Evolutionary conservation across 805 yeast species (phyloP), one percentile per base, ranked within the genome.

Genomic region (Alloascoidea africana): DNA sequence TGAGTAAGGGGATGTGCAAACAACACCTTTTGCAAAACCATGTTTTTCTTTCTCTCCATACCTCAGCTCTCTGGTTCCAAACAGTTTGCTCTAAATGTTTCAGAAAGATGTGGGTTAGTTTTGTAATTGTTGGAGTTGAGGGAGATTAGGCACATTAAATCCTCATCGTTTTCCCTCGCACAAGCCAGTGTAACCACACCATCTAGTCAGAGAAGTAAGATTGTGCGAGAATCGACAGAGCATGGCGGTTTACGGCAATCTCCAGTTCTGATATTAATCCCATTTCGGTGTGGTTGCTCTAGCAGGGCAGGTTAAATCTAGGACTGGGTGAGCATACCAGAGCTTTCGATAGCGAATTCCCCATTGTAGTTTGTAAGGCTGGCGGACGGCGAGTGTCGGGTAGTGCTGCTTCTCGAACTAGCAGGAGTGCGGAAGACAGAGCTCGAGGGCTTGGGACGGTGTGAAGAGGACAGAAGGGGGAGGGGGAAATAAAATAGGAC

Each of bases 1-100:
- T 8, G n/a, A 6, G 8, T 34, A 8, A 34, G 34, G 11, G 8
- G 15, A 8, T 8, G 13, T 6, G 6, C 11, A 32, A 17, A 23
- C 14, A 13, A 4, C 35, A 40, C n/a, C 27, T 39, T 38, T 39
- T 36, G 42, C 30, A 8, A 32, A n/a, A 6, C 18, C 32, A 37
- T 4, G 13, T 17, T 13, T 27, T 14, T 19, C 36, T n/a, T 36
- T 35, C 15, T 38, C 15, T 38, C 37, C 52, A 11, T 34, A 50
- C 58, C 62, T 51, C 65, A 70, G 67, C 48, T 70, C 76, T 32
- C 67, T 61, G 40, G 66, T 62, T 33, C 76, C 75, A 49, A 70
- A 69, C 36, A 68, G 56, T 46, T 65, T 68, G 44, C 30, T n/a
- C 30, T 23, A 23, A 8, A 23, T 8, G n/a, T 23, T 8, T n/a